A percentile compares a stretch with the other conserved stretches of the same genome.
Evolutionary conservation across 2,329 filamentous ascomycete genomes (phyloP).

Genomic region (Emmonsiellopsis sp.): DNA sequence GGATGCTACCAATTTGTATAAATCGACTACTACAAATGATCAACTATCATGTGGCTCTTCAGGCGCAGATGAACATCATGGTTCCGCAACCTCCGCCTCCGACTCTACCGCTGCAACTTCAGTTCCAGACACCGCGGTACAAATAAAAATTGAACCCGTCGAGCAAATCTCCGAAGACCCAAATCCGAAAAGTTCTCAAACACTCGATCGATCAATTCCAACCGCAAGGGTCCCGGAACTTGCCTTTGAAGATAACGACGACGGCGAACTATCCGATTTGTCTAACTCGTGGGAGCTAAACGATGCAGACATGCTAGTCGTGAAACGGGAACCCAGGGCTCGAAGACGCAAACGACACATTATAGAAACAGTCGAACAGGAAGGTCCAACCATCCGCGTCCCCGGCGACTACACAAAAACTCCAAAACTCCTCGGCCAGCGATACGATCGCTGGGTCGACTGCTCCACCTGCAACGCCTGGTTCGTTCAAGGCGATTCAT

Average conservation of each 20-base stretch:
- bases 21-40: neutral
- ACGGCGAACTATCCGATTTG: conserved; percentile 17
- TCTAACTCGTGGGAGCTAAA: conserved; percentile 21
- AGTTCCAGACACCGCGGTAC: neutral
- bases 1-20: neutral
- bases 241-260: conserved; percentile 9
- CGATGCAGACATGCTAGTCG: conserved; percentile 14
- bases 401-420: conserved; percentile 81
- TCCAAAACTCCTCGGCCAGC: conserved; percentile 62
- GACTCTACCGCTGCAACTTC: conserved; percentile 3
- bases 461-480: conserved; percentile 73
- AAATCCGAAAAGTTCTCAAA: neutral
- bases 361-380: conserved; percentile 30
- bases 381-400: conserved; percentile 34
- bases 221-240: conserved; percentile 20
- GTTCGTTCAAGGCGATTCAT: conserved; percentile 84
- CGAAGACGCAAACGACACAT: conserved; percentile 19
- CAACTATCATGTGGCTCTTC: conserved; percentile 6
- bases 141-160: neutral
- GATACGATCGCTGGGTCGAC: conserved; percentile 73
- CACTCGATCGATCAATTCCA: neutral
- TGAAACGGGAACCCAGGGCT: conserved; percentile 13
- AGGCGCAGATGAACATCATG: neutral
- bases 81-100: neutral
- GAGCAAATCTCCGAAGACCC: neutral